Evolutionary conservation across 2,329 filamentous ascomycete species (phyloP), one percentile per base, ranked within the genome.

Genomic region (Fusarium kyushuense): DNA sequence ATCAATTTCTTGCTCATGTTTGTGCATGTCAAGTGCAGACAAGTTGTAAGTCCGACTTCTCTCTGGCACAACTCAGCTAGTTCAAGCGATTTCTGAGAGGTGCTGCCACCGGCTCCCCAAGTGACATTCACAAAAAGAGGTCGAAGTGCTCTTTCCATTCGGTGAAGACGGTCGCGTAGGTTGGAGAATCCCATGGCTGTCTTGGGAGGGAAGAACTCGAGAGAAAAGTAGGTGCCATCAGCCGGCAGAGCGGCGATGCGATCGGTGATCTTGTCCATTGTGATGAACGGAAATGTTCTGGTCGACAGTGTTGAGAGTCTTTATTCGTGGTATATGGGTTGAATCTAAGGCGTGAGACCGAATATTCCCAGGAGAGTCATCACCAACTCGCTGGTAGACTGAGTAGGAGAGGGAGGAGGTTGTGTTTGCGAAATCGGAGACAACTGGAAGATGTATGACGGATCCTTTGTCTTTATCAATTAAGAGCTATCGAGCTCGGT

Each of bases 161-260:
- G 93, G 78, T 96, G 92, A 61, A 99, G 89, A 76, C 96, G 94
- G 69, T 92, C 92, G 77, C 95, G 92, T 56, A 99, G 89, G 79
- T 99, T 99, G 67, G 93, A 91, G 75, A 96, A 96, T 70, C 96
- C 96, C 90, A 97, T 97, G 65, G 91, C 86, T 46, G 96, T 99
- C 84, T 98, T 99, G 67, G 96, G 96, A 71, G 96, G 96, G 83
- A 99, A 99, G 88, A 99, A 99, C 83, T 99, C 96, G 80, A 98
- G 90, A 47, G 96, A 98, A 82, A 97, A 97, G 84, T 96, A 98
- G 78, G 87, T 89, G 70, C 88, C 87, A 79, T 92, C 89, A 69
- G 90, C 87, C 79, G 93, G 92, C 82, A 99, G 83, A 65, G 93
- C 92, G 81, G 92, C 92, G 77, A 98, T 95, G 85, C 97, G 97